Evolutionary conservation across 129 eudicot species (phyloP).

Genomic region (Helianthus tuberosus): DNA sequence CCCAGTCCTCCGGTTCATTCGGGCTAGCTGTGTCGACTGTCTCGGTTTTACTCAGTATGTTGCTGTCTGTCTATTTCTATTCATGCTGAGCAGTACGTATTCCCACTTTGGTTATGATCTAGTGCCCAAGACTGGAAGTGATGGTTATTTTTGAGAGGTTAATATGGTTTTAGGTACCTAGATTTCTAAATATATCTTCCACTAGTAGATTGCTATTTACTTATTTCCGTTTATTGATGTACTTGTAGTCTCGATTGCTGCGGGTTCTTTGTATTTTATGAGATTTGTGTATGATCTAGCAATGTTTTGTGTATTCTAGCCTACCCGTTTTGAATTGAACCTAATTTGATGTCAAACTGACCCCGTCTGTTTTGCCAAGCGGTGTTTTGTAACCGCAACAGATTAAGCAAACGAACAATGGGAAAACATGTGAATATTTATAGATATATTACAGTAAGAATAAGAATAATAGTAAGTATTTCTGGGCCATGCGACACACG

Average conservation of each 20-base stretch:
- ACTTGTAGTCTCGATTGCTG: slow-evolving; percentile 3
- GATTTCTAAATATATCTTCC: slow-evolving; percentile 23
- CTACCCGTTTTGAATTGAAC: too few relatives aligned
- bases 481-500: neutral
- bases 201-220: slow-evolving; percentile 22
- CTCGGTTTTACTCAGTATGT: slow-evolving; percentile 19
- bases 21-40: slow-evolving; percentile 11
- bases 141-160: slow-evolving; percentile 23
- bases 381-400: neutral
- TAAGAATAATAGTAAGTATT: neutral
- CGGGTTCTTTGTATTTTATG: slow-evolving; percentile 15
- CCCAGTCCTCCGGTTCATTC: slow-evolving; percentile 24
- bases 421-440: neutral
- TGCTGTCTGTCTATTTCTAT: slow-evolving; percentile 18
- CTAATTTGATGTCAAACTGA: too few relatives aligned
- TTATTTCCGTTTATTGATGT: slow-evolving; percentile 24
- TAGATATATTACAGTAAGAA: slow-evolving; percentile 12
- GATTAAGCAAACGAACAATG: neutral
- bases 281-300: neutral
- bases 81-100: slow-evolving; percentile 17
- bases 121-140: neutral
- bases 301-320: neutral
- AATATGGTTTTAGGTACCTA: slow-evolving; percentile 26
- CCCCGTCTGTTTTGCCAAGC: neutral
- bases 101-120: slow-evolving; percentile 13